Evolutionary conservation across 169 alveolate species (phyloP).

Genomic region (Cryptosporidium viatorum): DNA sequence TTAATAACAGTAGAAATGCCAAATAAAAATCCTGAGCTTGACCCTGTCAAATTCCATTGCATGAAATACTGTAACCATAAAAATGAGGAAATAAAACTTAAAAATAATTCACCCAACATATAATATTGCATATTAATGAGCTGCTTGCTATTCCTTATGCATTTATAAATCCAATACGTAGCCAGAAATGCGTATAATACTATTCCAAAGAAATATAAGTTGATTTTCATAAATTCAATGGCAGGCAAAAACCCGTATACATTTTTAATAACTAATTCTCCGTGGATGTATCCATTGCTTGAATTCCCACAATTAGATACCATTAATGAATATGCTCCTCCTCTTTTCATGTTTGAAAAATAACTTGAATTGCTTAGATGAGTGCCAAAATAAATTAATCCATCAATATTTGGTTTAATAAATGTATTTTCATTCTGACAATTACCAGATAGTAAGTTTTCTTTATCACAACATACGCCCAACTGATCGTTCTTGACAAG

Average conservation of each 20-base stretch:
- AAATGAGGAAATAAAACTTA: constrained; percentile 6
- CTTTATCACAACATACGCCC: constrained; percentile 44
- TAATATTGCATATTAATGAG: constrained; percentile 17
- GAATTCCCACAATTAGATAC: constrained; percentile 47
- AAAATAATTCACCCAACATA: not conserved
- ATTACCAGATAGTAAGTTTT: constrained; percentile 8
- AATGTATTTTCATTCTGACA: constrained; percentile 36
- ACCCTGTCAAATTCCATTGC: constrained; percentile 33
- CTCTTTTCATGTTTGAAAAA: constrained; percentile 3
- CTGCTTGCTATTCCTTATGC: constrained; percentile 26
- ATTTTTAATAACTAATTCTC: constrained; percentile 29
- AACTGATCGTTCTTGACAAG: not conserved
- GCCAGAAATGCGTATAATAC: not conserved
- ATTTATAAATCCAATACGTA: constrained; percentile 44
- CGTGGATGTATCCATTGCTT: constrained; percentile 5
- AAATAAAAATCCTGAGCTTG: not conserved
- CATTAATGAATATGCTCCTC: constrained; percentile 25
- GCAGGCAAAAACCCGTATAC: constrained; percentile 54
- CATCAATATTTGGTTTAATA: constrained; percentile 17
- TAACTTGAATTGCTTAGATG: not conserved
- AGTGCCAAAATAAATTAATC: not conserved
- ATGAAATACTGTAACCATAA: constrained; percentile 10
- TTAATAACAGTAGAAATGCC: not conserved
- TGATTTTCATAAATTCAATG: constrained; percentile 30
- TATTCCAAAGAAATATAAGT: constrained; percentile 12